A percentile compares a stretch with the other conserved stretches of the same genome.
These are phyloP conservation scores for Kodamaea sagamina DNA, from an alignment of 805 yeast genomes.

Conservation along the genomic window DNA sequence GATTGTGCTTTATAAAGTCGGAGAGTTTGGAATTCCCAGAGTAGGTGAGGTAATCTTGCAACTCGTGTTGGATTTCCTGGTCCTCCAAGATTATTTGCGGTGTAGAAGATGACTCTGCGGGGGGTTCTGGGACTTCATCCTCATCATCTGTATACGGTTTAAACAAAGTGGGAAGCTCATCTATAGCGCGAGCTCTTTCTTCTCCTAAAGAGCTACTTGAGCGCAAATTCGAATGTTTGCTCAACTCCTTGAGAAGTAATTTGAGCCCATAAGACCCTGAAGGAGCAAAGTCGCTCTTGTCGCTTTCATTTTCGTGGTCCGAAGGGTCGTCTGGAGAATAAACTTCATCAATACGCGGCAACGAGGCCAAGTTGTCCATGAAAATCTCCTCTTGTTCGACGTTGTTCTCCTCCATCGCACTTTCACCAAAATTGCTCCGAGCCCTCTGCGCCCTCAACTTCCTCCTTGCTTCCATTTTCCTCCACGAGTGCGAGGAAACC, in stretches of 20 bases:
- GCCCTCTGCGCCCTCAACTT: constrained; percentile 24
- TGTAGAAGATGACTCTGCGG: neutral
- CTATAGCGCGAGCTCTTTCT: constrained; percentile 3
- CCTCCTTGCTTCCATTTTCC: constrained; percentile 17
- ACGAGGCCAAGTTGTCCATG: constrained; percentile 21
- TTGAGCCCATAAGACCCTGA: constrained; percentile 36
- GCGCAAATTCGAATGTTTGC: constrained; percentile 25
- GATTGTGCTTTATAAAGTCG: neutral
- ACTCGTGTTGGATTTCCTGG: constrained; percentile 10
- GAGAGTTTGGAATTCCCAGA: neutral
- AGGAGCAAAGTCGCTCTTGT: constrained; percentile 11
- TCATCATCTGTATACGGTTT: constrained; percentile 8
- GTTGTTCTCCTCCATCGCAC: constrained; percentile 5
- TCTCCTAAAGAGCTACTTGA: constrained; percentile 1
- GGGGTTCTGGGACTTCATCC: neutral
- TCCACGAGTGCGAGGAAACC: constrained; percentile 22
- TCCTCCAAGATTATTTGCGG: constrained; percentile 3
- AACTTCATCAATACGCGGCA: constrained; percentile 34
- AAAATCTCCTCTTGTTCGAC: constrained; percentile 20
- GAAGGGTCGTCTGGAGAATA: constrained; percentile 1
- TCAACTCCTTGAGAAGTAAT: constrained; percentile 34
- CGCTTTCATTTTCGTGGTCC: constrained; percentile 3
- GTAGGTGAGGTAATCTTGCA: constrained; percentile 14
- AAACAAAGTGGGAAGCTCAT: constrained; percentile 2
- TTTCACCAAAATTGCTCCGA: constrained; percentile 22